A percentile compares a stretch with the other conserved stretches of the same genome.
phyloP scores from a whole-genome alignment of 768 basidiomycete genomes.

The Crassisporium funariophilum region DNA sequence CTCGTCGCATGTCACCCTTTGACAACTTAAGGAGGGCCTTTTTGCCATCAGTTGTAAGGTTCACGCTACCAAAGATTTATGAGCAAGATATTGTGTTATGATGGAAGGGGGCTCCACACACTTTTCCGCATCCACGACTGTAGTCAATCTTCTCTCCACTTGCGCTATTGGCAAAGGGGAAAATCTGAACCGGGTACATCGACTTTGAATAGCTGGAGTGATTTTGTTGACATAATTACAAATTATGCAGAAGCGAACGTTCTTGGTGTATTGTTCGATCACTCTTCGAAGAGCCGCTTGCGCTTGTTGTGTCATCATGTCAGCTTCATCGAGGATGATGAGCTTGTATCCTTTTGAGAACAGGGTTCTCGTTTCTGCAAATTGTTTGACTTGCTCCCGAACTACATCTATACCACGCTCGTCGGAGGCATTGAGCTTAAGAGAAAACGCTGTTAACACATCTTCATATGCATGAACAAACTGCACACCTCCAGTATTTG shows the following conservation, averaged over 20 bases:
- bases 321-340: constrained; percentile 98
- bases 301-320: constrained; percentile 99
- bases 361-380: constrained; percentile 92
- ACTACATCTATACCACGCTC: constrained; percentile 99
- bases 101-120: constrained; percentile 36
- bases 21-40: constrained; percentile 91
- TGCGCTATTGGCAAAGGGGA: constrained; percentile 86
- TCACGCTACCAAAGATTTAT: constrained; percentile 59
- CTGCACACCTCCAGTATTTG: constrained; percentile 86
- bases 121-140: constrained; percentile 85
- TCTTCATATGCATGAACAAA: constrained; percentile 1
- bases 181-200: constrained; percentile 97
- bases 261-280: constrained; percentile 98
- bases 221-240: constrained; percentile 99
- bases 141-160: constrained; percentile 79
- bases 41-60: constrained; percentile 83
- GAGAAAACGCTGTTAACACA: background rate
- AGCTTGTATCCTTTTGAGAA: constrained; percentile 95
- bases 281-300: constrained; percentile 96
- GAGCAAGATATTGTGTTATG: background rate
- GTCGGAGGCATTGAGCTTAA: constrained; percentile 93
- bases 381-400: constrained; percentile 98
- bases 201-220: constrained; percentile 95
- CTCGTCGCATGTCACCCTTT: constrained; percentile 96
- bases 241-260: constrained; percentile 98